Conservation (phyloP, 2,329 filamentous ascomycete species). For the Fusarium solani-melongenae region DNA sequence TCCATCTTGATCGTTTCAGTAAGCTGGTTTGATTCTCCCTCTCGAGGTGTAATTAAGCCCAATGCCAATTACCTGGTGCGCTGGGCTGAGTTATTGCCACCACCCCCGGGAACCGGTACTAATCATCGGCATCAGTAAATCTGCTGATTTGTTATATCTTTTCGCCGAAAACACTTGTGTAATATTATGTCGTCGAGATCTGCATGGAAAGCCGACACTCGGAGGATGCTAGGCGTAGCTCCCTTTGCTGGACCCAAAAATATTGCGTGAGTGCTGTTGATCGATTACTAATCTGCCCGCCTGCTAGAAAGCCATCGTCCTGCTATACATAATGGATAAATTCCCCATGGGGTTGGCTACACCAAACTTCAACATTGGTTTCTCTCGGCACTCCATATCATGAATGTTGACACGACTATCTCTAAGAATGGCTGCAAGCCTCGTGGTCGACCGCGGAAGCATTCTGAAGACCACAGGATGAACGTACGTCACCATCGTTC, state of each 20-base stretch:
- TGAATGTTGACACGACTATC: background rate
- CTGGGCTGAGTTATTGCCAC: no score
- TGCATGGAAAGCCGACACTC: background rate
- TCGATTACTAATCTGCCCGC: background rate
- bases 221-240: background rate
- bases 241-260: background rate
- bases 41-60: no score
- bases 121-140: no score
- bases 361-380: background rate
- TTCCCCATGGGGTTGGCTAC: background rate
- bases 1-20: no score
- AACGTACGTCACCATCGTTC: background rate
- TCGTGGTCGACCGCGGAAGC: background rate
- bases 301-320: background rate
- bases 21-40: no score
- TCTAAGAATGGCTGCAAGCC: background rate
- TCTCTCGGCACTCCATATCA: background rate
- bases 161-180: no score
- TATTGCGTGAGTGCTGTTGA: background rate
- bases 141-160: no score
- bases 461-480: background rate
- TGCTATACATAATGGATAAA: background rate
- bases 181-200: no score
- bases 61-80: no score
- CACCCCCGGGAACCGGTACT: no score